Evolutionary conservation across 2,329 filamentous ascomycete species (phyloP), one percentile per base, ranked within the genome.

Genomic region (Calcarisporium arbuscula): DNA sequence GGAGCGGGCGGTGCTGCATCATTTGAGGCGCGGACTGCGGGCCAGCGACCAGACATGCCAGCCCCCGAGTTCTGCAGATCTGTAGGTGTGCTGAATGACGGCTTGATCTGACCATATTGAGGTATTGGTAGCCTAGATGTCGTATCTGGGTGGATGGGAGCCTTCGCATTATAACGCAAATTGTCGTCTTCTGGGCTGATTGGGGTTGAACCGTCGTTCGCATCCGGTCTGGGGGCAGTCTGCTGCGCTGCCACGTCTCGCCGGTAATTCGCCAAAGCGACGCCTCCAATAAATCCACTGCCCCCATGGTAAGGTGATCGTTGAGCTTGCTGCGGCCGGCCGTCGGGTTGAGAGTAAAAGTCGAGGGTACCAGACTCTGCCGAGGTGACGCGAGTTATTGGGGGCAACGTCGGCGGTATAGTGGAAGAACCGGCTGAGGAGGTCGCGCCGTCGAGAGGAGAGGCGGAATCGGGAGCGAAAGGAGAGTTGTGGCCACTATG

Each of bases 251-350:
- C 46, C 23, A 53, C 41, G 12, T 61, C 63, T 28, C 64, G 61
- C 15, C 65, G 65, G 29, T 70, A 68, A 30, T 76, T 74, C 42
- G 62, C 58, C 38, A 77, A 52, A 4, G 72, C 70, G 10, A 73
- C 53, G 4, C 74, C 74, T 12, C 74, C 73, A 32, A 77, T 68
- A 46, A 77, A 77, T 10, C 67, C 61, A 2, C 63, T 61, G 17
- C 61, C 57, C 6, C 53, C 52, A 36, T 25, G 22, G 22, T 25
- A 25, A 33, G 64, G 53, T 20, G 56, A 50, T 33, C 56, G 54
- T 28, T 46, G 51, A 49, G 45, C 39, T 33, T 44, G 56, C 28
- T 46, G 49, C 30, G 44, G 41, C 19, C 48, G 49, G 27, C 38
- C 26, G 15, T 53, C 56, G 27, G 45, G 19, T 12, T 39, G 43